Evolutionary conservation across 176 grass and related monocot species (phyloP), one percentile per base, ranked within the genome.

Genomic region (Panicum miliaceum): DNA sequence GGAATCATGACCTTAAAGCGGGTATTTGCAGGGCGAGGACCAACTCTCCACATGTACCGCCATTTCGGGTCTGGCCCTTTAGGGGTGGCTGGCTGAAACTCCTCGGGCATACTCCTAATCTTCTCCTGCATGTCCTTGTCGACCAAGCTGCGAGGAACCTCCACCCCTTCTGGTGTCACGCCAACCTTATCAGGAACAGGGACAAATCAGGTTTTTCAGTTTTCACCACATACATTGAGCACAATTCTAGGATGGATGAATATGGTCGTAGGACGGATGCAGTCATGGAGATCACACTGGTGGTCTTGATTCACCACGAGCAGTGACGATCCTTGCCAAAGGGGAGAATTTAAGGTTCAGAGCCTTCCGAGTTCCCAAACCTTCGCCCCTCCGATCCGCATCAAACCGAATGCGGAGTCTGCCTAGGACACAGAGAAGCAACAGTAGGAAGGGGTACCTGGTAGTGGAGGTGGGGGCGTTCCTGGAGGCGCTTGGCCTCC

Each of bases 31-130:
- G 93, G 96, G 25, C 93, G 93, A 86, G 93, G 89, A 54, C 96
- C 93, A 1, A 94, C 91, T 73, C 96, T 94, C 96, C 96, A 99
- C 96, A 96, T 99, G 91, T 99, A 96, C 16, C 93, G 89, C 96
- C 93, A 99, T 86, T 99, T 99, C 0, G 91, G 96, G 78, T 96
- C 96, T 7, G 96, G 96, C 18, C 96, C 96, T 63, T 80, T 79
- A 7, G 96, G 96, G 2, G 86, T 99, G 27, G 89, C 77, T 36
- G 96, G 96, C 68, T 91, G 88, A 66, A 87, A 90, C 65, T 93
- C 93, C n/a, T 90, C 59, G 0, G 93, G 93, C 81, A 99, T 94
- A 18, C 53, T 86, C 65, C 53, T 96, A 62, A 99, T 92, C 85
- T 79, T 96, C 64, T 87, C 88, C 75, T 96, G 89, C 77, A 99